Evolutionary conservation across 2,329 filamentous ascomycete species (phyloP).

Genomic region (Teratosphaeria gauchensis): DNA sequence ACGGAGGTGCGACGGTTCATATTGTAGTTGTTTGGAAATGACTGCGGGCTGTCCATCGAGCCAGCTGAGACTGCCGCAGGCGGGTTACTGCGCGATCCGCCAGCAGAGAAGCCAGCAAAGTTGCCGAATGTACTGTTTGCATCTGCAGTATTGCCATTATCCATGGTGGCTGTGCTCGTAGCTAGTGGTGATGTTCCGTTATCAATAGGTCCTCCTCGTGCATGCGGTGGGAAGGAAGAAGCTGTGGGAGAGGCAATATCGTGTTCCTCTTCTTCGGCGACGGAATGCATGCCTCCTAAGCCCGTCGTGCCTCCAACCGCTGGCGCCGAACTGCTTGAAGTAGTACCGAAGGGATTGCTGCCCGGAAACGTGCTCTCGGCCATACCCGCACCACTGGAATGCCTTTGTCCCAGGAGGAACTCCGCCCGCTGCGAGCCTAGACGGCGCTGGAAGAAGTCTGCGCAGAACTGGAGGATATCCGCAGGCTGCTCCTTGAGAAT

Average conservation of each 20-base stretch:
- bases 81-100: constrained; percentile 17
- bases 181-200: constrained; percentile 12
- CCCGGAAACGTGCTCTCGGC: constrained; percentile 65
- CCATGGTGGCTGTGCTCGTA: constrained; percentile 14
- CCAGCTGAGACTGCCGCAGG: constrained; percentile 33
- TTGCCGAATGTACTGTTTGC: constrained; percentile 22
- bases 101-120: constrained; percentile 21
- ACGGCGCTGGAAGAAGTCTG: constrained; percentile 56
- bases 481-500: constrained; percentile 48
- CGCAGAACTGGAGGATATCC: constrained; percentile 62
- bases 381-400: constrained; percentile 46
- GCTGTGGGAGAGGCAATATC: constrained; percentile 63
- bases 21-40: constrained; percentile 87
- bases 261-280: constrained; percentile 69
- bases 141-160: constrained; percentile 17
- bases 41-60: constrained; percentile 48
- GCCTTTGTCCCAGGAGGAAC: constrained; percentile 42
- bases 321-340: constrained; percentile 16
- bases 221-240: constrained; percentile 33
- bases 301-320: background rate
- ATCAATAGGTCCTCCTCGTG: constrained; percentile 22
- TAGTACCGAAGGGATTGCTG: constrained; percentile 61
- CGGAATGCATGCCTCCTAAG: constrained; percentile 46
- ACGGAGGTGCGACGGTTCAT: constrained; percentile 89
- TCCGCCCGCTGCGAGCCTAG: constrained; percentile 56